Evolutionary conservation across 225 moss, liverwort and hornwort genomes (phyloP).

Genomic region (Asterella californica): DNA sequence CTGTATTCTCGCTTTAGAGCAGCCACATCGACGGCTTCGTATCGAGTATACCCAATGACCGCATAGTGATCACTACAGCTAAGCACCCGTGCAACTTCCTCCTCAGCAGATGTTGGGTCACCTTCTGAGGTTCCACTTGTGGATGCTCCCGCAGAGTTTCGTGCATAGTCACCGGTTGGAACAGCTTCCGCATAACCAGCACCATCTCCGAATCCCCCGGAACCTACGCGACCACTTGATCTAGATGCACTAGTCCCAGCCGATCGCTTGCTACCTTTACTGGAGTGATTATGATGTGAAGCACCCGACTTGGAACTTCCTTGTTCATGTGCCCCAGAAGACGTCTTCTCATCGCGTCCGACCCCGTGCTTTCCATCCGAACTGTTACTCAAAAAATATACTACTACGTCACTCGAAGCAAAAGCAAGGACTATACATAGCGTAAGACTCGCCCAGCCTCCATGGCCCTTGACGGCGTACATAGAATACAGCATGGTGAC

Average conservation of each 20-base stretch:
- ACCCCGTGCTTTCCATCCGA: constrained; percentile 54
- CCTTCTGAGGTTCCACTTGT: constrained; percentile 77
- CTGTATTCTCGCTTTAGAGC: constrained; percentile 88
- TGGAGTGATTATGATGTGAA: constrained; percentile 32
- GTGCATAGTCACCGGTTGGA: constrained; percentile 45
- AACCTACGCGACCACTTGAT: constrained; percentile 21
- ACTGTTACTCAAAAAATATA: constrained; percentile 62
- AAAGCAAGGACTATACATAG: constrained; percentile 62
- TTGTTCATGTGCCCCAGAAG: constrained; percentile 51
- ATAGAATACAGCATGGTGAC: constrained; percentile 68
- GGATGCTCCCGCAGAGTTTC: constrained; percentile 78
- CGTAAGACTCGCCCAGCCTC: constrained; percentile 71
- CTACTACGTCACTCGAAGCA: constrained; percentile 67
- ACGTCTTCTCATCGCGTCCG: constrained; percentile 38
- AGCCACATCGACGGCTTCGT: constrained; percentile 64
- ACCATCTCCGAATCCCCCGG: constrained; percentile 30
- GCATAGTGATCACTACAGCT: constrained; percentile 84
- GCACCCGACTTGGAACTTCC: constrained; percentile 41
- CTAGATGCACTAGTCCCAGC: constrained; percentile 28
- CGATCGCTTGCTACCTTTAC: constrained; percentile 23
- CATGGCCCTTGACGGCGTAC: constrained; percentile 58
- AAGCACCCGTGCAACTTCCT: constrained; percentile 84
- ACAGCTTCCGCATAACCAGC: constrained; percentile 48
- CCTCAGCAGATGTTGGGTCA: constrained; percentile 78
- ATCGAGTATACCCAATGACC: constrained; percentile 79